These are phyloP conservation scores for Urtica urens DNA, from an alignment of 306 rosid species.

Conservation along the genomic window DNA sequence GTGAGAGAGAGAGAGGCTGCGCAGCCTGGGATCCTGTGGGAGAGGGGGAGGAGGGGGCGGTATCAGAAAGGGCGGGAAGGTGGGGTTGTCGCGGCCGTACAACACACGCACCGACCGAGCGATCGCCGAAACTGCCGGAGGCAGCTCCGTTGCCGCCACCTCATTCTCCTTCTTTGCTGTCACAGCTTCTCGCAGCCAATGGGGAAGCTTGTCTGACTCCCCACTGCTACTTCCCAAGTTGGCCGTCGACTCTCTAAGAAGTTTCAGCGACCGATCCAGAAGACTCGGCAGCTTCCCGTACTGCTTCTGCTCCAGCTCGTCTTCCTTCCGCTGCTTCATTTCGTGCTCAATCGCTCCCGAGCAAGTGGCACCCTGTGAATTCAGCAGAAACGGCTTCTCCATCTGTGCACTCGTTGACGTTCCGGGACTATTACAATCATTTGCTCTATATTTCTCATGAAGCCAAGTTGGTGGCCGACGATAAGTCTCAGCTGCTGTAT, in stretches of 20 bases:
- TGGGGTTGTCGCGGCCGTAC: constrained; percentile 68
- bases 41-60: constrained; percentile 81
- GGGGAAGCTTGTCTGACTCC: constrained; percentile 85
- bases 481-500: constrained; percentile 48
- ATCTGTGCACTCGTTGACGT: constrained; percentile 43
- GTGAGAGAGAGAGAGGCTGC: constrained; percentile 38
- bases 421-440: constrained; percentile 70
- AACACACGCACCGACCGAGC: constrained; percentile 84
- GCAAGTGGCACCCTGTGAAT: constrained; percentile 57
- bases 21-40: constrained; percentile 92
- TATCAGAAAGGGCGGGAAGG: constrained; percentile 85
- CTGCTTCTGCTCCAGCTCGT: constrained; percentile 36
- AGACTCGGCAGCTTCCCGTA: constrained; percentile 60
- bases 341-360: constrained; percentile 60
- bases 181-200: constrained; percentile 97
- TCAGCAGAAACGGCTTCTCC: constrained; percentile 62
- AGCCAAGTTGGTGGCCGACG: constrained; percentile 49
- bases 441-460: constrained; percentile 40
- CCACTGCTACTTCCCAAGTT: constrained; percentile 54
- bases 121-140: constrained; percentile 84
- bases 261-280: constrained; percentile 48
- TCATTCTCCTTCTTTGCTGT: constrained; percentile 59
- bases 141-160: constrained; percentile 71
- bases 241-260: constrained; percentile 25
- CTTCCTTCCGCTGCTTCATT: constrained; percentile 45